Evolutionary conservation across 768 basidiomycete species (phyloP).

Genomic region (Termitomyces sp.): DNA sequence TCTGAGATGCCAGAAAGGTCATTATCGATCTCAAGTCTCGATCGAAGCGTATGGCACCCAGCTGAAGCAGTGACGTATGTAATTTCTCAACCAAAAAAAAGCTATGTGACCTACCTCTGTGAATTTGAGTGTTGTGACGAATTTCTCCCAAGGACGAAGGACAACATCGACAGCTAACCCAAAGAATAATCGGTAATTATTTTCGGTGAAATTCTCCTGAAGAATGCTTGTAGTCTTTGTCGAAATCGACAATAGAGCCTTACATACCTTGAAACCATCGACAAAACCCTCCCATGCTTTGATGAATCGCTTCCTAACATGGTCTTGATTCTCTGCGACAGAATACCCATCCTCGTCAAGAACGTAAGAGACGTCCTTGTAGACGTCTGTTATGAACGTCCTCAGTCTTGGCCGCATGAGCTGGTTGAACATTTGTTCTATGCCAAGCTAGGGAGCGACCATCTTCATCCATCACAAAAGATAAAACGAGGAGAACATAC

Average conservation of each 20-base stretch:
- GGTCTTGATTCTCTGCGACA: constrained; percentile 79
- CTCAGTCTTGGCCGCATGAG: constrained; percentile 85
- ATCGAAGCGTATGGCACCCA: constrained; percentile 95
- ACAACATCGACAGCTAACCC: constrained; percentile 81
- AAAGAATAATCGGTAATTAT: constrained; percentile 85
- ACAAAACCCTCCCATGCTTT: constrained; percentile 84
- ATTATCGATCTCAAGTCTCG: constrained; percentile 84
- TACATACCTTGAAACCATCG: constrained; percentile 78
- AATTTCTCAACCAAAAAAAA: not conserved
- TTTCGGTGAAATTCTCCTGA: constrained; percentile 84
- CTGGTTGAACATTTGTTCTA: constrained; percentile 96
- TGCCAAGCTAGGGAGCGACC: constrained; percentile 52
- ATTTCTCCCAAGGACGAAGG: constrained; percentile 95
- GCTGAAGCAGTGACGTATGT: constrained; percentile 38
- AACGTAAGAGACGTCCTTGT: constrained; percentile 85
- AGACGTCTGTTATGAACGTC: constrained; percentile 80
- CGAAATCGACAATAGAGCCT: not conserved
- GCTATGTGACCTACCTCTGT: constrained; percentile 64
- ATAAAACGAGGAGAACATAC: constrained; percentile 34
- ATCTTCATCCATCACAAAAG: not conserved
- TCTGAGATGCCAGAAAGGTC: constrained; percentile 83
- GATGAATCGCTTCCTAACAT: constrained; percentile 86
- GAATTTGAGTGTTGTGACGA: constrained; percentile 73
- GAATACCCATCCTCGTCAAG: constrained; percentile 88
- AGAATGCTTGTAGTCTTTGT: not conserved